phyloP scores from a whole-genome alignment of 202 grass and related monocot genomes.

The Setaria viridis region DNA sequence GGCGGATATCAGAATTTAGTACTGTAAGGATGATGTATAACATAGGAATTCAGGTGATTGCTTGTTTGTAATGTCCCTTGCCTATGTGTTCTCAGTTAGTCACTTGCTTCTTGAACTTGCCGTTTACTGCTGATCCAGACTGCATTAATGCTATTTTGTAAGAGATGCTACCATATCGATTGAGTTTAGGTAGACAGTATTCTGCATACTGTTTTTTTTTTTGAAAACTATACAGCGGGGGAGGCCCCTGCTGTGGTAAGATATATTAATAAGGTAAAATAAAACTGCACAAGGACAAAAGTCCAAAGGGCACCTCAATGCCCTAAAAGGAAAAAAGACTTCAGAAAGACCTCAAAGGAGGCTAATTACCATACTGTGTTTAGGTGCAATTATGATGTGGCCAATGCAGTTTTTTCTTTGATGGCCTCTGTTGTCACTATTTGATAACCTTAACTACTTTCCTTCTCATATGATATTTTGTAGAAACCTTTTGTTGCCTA shows the following conservation, averaged over 20 bases:
- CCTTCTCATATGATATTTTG: slow-evolving; percentile 34
- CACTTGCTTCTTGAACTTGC: slow-evolving; percentile 29
- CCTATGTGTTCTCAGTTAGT: slow-evolving; percentile 37
- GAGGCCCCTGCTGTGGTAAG: no score
- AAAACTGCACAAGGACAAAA: no score
- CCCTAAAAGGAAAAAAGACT: no score
- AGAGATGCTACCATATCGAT: neutral
- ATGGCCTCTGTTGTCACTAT: neutral
- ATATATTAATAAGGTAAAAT: no score
- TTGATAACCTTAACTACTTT: slow-evolving; percentile 16
- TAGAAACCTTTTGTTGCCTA: slow-evolving; percentile 5
- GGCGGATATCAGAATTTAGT: slow-evolving; percentile 90
- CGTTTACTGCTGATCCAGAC: neutral
- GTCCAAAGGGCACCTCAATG: no score
- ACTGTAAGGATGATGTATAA: slow-evolving; percentile 86
- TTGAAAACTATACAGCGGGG: no score
- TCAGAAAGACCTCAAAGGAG: no score
- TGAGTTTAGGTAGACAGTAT: neutral
- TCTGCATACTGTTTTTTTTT: neutral
- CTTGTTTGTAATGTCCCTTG: slow-evolving; percentile 32
- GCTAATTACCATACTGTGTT: neutral
- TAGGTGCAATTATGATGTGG: neutral
- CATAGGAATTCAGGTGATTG: slow-evolving; percentile 91
- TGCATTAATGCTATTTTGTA: slow-evolving; percentile 9
- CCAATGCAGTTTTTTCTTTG: neutral